Evolutionary conservation across 768 basidiomycete genomes (phyloP).

Genomic region (Pholiota conissans): DNA sequence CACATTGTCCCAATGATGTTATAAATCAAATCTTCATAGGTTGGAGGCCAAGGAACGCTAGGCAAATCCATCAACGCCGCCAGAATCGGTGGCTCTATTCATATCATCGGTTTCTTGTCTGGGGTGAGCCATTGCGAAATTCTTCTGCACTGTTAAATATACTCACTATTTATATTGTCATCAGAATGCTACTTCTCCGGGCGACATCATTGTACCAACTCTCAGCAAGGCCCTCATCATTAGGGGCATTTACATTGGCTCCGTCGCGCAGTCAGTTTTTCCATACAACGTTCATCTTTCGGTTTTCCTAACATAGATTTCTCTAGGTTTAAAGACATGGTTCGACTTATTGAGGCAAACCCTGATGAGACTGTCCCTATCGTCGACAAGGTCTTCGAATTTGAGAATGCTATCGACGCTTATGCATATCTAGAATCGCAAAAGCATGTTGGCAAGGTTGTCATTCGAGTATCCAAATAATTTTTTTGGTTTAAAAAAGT

Average conservation of each 20-base stretch:
- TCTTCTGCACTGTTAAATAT: not conserved
- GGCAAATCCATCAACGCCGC: constrained; percentile 39
- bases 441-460: constrained; percentile 62
- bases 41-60: constrained; percentile 55
- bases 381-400: constrained; percentile 58
- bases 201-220: constrained; percentile 4
- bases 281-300: not conserved
- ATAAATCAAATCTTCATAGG: constrained; percentile 31
- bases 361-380: constrained; percentile 45
- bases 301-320: not conserved
- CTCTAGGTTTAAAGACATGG: constrained; percentile 55
- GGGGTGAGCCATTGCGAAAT: constrained; percentile 11
- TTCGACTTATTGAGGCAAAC: constrained; percentile 43
- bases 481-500: too few species aligned
- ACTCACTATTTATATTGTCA: not conserved
- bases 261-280: constrained; percentile 51
- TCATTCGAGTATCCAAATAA: constrained; percentile 28
- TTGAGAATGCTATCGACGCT: constrained; percentile 51
- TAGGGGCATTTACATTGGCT: constrained; percentile 57
- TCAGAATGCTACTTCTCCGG: not conserved
- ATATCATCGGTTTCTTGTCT: constrained; percentile 53
- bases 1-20: not conserved
- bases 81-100: constrained; percentile 42
- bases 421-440: constrained; percentile 54
- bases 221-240: constrained; percentile 42